Evolutionary conservation across 2,329 filamentous ascomycete genomes (phyloP).

Genomic region (Beauveria scarabaeidicola): DNA sequence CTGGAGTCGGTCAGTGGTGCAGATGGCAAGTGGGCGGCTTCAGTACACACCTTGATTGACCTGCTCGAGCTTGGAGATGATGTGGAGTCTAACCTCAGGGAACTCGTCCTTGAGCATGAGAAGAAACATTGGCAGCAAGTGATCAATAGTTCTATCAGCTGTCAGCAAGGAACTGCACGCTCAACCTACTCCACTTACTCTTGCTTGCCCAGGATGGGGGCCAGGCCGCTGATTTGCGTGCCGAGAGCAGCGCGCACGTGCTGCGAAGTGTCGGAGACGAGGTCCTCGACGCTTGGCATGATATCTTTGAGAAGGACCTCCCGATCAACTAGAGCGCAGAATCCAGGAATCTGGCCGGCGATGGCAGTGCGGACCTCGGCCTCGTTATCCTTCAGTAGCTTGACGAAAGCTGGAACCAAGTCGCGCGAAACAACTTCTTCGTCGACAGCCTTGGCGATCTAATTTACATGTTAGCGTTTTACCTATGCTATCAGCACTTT

Average conservation of each 20-base stretch:
- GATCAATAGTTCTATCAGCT: conserved; percentile 72
- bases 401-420: conserved; percentile 92
- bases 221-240: conserved; percentile 93
- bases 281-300: conserved; percentile 91
- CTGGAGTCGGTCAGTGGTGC: conserved; percentile 34
- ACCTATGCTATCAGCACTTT: not conserved
- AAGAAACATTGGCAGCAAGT: conserved; percentile 96
- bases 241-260: conserved; percentile 93
- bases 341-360: conserved; percentile 94
- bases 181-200: conserved; percentile 56
- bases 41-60: conserved; percentile 75
- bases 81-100: conserved; percentile 94
- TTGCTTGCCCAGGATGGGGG: conserved; percentile 94
- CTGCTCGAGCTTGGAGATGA: conserved; percentile 98
- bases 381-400: conserved; percentile 94
- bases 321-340: conserved; percentile 83
- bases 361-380: conserved; percentile 96
- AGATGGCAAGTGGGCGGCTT: not conserved
- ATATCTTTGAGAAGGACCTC: conserved; percentile 88
- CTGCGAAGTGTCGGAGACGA: conserved; percentile 92
- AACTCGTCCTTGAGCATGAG: conserved; percentile 99
- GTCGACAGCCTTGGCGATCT: conserved; percentile 98
- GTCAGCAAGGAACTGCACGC: not conserved
- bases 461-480: conserved; percentile 8
- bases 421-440: conserved; percentile 93